Evolutionary conservation across 1,139 yeast species (phyloP), one percentile per base, ranked within the genome.

Genomic region (Sugiyamaella pinicola): DNA sequence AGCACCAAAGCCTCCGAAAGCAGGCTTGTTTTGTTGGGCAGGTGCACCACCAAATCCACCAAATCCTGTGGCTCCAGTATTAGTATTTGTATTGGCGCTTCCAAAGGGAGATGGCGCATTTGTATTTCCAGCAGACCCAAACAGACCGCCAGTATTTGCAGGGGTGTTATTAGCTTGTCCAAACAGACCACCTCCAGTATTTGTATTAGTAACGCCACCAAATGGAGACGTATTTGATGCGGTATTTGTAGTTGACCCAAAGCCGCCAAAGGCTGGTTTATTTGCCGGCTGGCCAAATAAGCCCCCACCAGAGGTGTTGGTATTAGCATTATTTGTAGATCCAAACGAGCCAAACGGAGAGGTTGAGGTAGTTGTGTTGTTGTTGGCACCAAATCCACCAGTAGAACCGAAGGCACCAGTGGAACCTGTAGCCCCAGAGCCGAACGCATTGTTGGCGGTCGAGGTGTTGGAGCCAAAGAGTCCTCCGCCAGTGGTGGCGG

Each of bases 161-260:
- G 28, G 6, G 8, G 17, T n/a, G 22, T 38, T 38, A 43, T 39
- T 49, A 26, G 43, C 60, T 46, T 57, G 62, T 28, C 74, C 76
- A 62, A 73, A 73, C 35, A 68, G 57, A 2, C 75, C 75, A 8
- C 64, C 61, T n/a, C 69, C 42, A 21, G 29, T 38, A 22, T 64
- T 45, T 3, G 42, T 38, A 22, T 42, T 43, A 26, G 37, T 40
- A 52, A 41, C 44, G 29, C 45, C 29, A 26, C 45, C 35, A 13
- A 46, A 46, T 2, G 40, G 43, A 17, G 66, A 62, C 5, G 65
- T 53, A 51, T 55, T 59, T 18, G 55, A 51, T 37, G 54, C 58
- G 18, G 50, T 41, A 24, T 47, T 51, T n/a, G 55, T 54, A 10
- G 48, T 44, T 24, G 48, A 28, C 3, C 60, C 60, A 40, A 53